phyloP scores from a whole-genome alignment of 2,329 filamentous ascomycete genomes.

The Leptodontidium sp. region DNA sequence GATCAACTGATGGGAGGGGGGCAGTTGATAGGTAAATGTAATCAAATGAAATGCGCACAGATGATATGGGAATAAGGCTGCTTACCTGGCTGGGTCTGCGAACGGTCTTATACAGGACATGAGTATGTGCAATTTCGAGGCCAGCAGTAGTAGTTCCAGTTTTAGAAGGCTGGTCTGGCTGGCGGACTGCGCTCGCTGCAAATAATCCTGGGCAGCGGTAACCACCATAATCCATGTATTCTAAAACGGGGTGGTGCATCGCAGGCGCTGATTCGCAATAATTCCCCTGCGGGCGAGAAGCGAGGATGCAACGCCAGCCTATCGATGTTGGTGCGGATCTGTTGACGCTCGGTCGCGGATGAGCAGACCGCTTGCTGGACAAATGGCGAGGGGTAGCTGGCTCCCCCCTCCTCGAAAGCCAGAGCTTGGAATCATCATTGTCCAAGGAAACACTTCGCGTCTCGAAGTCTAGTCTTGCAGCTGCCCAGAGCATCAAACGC shows the following conservation, averaged over 20 bases:
- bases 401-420: background rate
- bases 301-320: constrained; percentile 12
- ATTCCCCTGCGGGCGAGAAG: constrained; percentile 14
- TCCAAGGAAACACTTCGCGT: constrained; percentile 25
- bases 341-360: constrained; percentile 19
- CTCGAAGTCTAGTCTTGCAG: constrained; percentile 22
- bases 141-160: constrained; percentile 21
- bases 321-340: background rate
- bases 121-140: constrained; percentile 23
- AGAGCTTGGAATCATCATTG: background rate
- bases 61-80: constrained; percentile 29
- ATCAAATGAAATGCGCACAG: constrained; percentile 22
- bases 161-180: constrained; percentile 26
- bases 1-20: constrained; percentile 14
- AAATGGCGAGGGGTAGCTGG: constrained; percentile 17
- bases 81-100: constrained; percentile 32
- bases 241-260: constrained; percentile 27
- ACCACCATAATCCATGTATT: constrained; percentile 13
- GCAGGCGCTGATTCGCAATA: constrained; percentile 13
- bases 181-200: constrained; percentile 25
- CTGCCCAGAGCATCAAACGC: constrained; percentile 20
- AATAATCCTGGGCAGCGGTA: constrained; percentile 25
- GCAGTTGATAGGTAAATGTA: constrained; percentile 21
- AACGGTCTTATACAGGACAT: constrained; percentile 40
- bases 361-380: constrained; percentile 21